A percentile compares a stretch with the other conserved stretches of the same genome.
phyloP scores from a whole-genome alignment of 768 basidiomycete species.

The Stropharia rugosoannulata region DNA sequence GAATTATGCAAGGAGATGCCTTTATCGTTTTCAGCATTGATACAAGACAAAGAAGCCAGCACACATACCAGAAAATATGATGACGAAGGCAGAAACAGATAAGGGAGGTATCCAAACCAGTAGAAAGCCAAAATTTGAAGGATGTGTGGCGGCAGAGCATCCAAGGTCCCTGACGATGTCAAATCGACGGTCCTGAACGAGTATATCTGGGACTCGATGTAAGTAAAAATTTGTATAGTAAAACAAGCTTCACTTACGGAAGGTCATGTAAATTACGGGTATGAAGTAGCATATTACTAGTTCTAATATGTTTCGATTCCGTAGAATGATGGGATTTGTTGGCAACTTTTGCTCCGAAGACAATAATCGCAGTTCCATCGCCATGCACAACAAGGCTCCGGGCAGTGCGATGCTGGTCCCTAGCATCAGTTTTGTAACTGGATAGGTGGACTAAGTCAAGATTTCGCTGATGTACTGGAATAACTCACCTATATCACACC shows the following conservation, averaged over 20 bases:
- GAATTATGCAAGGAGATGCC: conserved; percentile 35
- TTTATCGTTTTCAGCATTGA: conserved; percentile 8
- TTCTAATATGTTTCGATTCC: conserved; percentile 44
- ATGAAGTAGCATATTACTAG: conserved; percentile 48
- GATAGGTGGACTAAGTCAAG: background rate
- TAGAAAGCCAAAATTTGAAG: conserved; percentile 38
- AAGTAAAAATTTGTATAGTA: background rate
- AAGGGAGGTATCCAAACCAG: conserved; percentile 48
- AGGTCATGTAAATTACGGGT: conserved; percentile 55
- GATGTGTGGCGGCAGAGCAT: conserved; percentile 47
- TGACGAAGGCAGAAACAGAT: conserved; percentile 36
- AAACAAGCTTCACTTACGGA: conserved; percentile 43
- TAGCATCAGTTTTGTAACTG: conserved; percentile 57
- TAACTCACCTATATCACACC: conserved; percentile 65
- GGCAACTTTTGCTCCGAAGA: conserved; percentile 43
- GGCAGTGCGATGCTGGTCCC: conserved; percentile 57
- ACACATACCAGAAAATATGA: conserved; percentile 42
- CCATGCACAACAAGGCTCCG: conserved; percentile 56
- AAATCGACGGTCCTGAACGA: conserved; percentile 64
- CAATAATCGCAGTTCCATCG: conserved; percentile 50
- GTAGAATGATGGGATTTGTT: conserved; percentile 31
- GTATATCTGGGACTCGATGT: conserved; percentile 40
- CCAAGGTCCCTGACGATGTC: conserved; percentile 58
- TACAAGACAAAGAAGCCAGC: background rate
- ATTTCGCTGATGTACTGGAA: background rate